Base-by-base conservation (phyloP, 2,329 filamentous ascomycete species). In the Clarireedia hainanense region DNA sequence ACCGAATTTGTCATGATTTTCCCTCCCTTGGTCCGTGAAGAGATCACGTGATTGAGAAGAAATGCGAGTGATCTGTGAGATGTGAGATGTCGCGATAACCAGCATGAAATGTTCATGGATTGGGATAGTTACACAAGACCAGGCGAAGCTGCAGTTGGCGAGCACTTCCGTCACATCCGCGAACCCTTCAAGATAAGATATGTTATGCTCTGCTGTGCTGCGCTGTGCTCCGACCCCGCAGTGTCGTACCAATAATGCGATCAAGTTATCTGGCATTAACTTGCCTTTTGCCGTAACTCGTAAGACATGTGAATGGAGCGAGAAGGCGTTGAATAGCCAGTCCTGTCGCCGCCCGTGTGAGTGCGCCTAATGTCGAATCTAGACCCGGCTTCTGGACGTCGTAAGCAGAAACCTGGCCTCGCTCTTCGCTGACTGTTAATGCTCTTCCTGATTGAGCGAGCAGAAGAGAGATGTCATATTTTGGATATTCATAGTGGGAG, bases 1-100 rank as follows among this genome's bases (percentile, higher is more conserved):
- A 30, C 27, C 10, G 27, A 30, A 1, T 30, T 10, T 10, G 10
- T 9, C 7, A 10, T 30, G 7, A 10, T 7, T 30, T 30, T 5
- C 27, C 27, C 27, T 30, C 27, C 23, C n/a, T 5, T 20, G 42
- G 10, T 40, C 46, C 15, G 30, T 47, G n/a, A 34, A 24, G 6
- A 17, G 30, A 57, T 63, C 62, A 64, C 63, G 60, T 65, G 62
- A 63, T 56, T 23, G 46, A 27, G 47, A 47, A 10, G 2, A 43
- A 23, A 61, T 61, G 61, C 62, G 59, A 60, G 52, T 51, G 52
- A 55, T 52, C 52, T 59, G 57, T 62, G 46, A 52, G 30, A 52
- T 40, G 46, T 57, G 61, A 63, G 58, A 40, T 58, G 57, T 60
- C 60, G 60, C 20, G 60, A 58, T n/a, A 47, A 50, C 47, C 51